Evolutionary conservation across 805 yeast genomes (phyloP).

Genomic region (Myxozyma lipomycoides): DNA sequence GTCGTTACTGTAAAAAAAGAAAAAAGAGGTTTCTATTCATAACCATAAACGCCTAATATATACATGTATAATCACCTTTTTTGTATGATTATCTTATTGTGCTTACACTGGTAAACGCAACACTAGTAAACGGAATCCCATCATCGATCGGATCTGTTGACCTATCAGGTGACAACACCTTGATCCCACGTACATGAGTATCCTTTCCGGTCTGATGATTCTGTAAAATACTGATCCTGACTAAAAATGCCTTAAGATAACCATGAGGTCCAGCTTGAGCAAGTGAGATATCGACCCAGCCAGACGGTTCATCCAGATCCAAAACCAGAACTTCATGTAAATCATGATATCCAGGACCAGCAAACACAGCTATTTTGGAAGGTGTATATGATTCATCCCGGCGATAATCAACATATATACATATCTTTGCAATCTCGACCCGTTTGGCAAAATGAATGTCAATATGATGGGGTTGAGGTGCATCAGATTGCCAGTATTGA

Average conservation of each 20-base stretch:
- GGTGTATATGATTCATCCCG: conserved; percentile 95
- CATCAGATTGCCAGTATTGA: conserved; percentile 93
- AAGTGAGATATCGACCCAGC: conserved; percentile 70
- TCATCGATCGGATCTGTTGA: conserved; percentile 19
- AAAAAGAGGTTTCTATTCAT: not conserved
- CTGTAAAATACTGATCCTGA: conserved; percentile 58
- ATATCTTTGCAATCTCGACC: conserved; percentile 63
- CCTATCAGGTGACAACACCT: conserved; percentile 48
- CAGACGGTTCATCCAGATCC: conserved; percentile 61
- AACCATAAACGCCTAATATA: not conserved
- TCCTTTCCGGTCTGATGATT: conserved; percentile 97
- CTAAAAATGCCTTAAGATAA: conserved; percentile 60
- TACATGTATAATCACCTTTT: not conserved
- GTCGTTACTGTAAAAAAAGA: not conserved
- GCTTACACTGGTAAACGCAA: conserved; percentile 34
- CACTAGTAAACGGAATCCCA: conserved; percentile 32
- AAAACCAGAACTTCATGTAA: conserved; percentile 60
- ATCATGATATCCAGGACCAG: conserved; percentile 80
- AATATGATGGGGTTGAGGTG: conserved; percentile 78
- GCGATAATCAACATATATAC: conserved; percentile 64
- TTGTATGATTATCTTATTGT: conserved; percentile 28
- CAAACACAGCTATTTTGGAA: conserved; percentile 54
- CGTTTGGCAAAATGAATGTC: conserved; percentile 75
- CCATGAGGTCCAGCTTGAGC: conserved; percentile 44
- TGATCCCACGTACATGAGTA: conserved; percentile 76